A percentile compares a stretch with the other conserved stretches of the same genome.
Conservation (phyloP, 371 early-diverging fungal species). For the Apophysomyces ossiformis region DNA sequence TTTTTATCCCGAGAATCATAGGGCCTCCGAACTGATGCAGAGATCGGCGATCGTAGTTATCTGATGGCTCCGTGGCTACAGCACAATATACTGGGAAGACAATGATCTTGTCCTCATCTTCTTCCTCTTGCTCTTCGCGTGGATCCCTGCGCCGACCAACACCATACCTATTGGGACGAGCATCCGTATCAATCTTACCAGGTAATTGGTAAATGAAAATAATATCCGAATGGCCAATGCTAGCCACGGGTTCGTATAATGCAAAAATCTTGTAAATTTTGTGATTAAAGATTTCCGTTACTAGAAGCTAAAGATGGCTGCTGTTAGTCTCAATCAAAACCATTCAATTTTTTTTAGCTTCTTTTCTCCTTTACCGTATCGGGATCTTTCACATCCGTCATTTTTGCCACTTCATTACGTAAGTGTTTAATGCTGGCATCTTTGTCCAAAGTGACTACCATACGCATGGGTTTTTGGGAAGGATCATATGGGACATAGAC, state of each 20-base stretch:
- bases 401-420: slow-evolving; percentile 65
- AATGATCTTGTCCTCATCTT: slow-evolving; percentile 27
- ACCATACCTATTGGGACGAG: slow-evolving; percentile 17
- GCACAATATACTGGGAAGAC: slow-evolving; percentile 45
- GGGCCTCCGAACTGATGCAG: slow-evolving; percentile 45
- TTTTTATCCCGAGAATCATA: slow-evolving; percentile 37
- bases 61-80: slow-evolving; percentile 14
- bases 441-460: slow-evolving; percentile 46
- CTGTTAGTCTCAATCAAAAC: background rate
- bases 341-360: background rate
- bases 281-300: slow-evolving; percentile 63
- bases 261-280: slow-evolving; percentile 71
- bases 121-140: slow-evolving; percentile 3
- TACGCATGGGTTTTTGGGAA: slow-evolving; percentile 29
- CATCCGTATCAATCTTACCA: slow-evolving; percentile 14
- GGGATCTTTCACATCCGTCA: slow-evolving; percentile 52
- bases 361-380: slow-evolving; percentile 26
- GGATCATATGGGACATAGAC: slow-evolving; percentile 63
- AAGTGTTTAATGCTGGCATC: slow-evolving; percentile 70
- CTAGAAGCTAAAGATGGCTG: slow-evolving; percentile 44
- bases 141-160: slow-evolving; percentile 3
- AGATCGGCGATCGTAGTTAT: background rate
- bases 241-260: slow-evolving; percentile 64
- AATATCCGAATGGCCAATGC: slow-evolving; percentile 62
- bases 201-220: slow-evolving; percentile 75